Evolutionary conservation across 23 red algal species (phyloP).

Genomic region (Gracilariopsis chorda): DNA sequence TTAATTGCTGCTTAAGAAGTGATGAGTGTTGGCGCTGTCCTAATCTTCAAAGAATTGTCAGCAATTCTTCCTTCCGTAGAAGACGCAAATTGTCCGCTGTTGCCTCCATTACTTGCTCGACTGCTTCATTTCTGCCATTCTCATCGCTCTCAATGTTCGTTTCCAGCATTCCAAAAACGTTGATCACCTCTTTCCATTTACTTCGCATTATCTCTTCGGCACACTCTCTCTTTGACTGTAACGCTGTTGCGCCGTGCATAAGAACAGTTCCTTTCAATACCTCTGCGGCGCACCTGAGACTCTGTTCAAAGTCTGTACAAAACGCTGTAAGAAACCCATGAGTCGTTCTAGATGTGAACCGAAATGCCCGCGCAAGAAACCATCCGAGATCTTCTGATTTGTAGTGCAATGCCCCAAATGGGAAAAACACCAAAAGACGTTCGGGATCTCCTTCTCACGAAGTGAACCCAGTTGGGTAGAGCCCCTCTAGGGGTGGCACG

Average conservation of each 20-base stretch:
- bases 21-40: background rate
- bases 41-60: background rate
- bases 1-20: background rate
- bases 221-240: background rate
- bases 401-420: no score
- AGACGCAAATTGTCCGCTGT: no score
- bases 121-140: no score
- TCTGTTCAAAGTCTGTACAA: background rate
- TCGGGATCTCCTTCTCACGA: no score
- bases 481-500: no score
- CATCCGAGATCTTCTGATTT: background rate
- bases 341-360: background rate
- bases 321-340: background rate
- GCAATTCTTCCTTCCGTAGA: no score
- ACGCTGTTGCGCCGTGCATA: background rate
- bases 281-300: background rate
- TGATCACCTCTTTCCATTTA: background rate
- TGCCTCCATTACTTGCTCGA: no score
- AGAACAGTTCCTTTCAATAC: background rate
- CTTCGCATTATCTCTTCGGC: background rate
- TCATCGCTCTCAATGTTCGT: no score
- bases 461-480: no score
- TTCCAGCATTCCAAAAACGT: no score
- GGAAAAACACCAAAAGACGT: no score
- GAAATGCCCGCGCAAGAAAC: background rate